Conservation (phyloP, 2,329 filamentous ascomycete species). For the Rhinocladiella mackenziei region DNA sequence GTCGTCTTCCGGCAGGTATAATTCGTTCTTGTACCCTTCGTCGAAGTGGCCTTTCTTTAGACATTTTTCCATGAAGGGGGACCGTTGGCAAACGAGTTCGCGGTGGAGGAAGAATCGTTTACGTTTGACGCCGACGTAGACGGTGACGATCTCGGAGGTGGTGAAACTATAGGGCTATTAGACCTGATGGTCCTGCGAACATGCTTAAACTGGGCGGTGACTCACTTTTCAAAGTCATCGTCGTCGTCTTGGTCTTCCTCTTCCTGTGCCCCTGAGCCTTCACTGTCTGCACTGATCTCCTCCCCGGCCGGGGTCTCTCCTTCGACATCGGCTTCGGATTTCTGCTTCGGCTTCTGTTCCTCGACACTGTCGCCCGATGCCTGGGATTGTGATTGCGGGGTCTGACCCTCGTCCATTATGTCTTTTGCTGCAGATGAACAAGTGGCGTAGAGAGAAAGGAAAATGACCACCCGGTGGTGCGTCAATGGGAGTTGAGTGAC, state of each 20-base stretch:
- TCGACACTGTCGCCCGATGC: constrained; percentile 3
- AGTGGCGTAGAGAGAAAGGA: too few species aligned
- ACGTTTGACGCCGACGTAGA: constrained; percentile 46
- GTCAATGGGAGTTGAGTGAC: too few species aligned
- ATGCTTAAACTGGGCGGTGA: background rate
- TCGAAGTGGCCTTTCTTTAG: constrained; percentile 45
- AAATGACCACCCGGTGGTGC: too few species aligned
- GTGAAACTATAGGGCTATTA: constrained; percentile 22
- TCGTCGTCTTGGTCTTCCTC: constrained; percentile 20
- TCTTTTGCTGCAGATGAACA: too few species aligned
- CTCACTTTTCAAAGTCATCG: constrained; percentile 26
- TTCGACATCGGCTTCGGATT: background rate
- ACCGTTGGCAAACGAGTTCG: constrained; percentile 41
- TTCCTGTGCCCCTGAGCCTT: constrained; percentile 2
- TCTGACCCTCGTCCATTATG: too few species aligned
- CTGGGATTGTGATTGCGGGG: too few species aligned
- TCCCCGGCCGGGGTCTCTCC: constrained; percentile 7
- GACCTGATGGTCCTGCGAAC: too few species aligned
- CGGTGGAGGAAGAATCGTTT: constrained; percentile 25
- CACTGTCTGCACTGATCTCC: constrained; percentile 10
- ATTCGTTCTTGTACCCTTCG: constrained; percentile 46
- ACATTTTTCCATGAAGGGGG: constrained; percentile 50
- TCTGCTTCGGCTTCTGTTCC: background rate
- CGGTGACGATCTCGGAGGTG: constrained; percentile 39
- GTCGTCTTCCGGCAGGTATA: constrained; percentile 51